Conservation (phyloP, 306 rosid genomes). For the Acacia acuminata region DNA sequence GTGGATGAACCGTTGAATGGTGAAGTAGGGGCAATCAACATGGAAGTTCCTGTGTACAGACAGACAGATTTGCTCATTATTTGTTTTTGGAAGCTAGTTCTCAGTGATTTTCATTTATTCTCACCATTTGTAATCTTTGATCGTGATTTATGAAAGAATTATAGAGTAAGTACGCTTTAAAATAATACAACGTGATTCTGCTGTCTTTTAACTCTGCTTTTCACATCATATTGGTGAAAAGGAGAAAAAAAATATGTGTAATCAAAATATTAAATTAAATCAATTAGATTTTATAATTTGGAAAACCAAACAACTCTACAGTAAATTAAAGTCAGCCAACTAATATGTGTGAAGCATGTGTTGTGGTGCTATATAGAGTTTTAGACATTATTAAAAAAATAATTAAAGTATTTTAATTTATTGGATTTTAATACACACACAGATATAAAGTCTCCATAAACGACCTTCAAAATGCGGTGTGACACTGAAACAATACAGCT, state of each 20-base stretch:
- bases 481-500: conserved; percentile 2
- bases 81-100: conserved; percentile 2
- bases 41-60: conserved; percentile 54
- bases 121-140: not conserved
- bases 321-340: not conserved
- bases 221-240: not conserved
- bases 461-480: not conserved
- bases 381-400: not conserved
- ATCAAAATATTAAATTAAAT: not conserved
- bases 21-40: conserved; percentile 34
- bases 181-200: not conserved
- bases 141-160: not conserved
- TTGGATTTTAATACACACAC: too few relatives aligned
- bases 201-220: not conserved
- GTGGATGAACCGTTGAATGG: conserved; percentile 26
- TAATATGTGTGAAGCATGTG: not conserved
- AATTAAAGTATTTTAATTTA: too few relatives aligned
- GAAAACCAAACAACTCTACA: not conserved
- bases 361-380: not conserved
- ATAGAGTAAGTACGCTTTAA: not conserved
- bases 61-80: conserved; percentile 19
- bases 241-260: not conserved
- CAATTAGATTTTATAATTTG: not conserved
- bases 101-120: not conserved
- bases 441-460: too few relatives aligned